These are phyloP conservation scores for Fusarium illudens DNA, from an alignment of 2,329 filamentous ascomycete genomes.

Conservation along the genomic window DNA sequence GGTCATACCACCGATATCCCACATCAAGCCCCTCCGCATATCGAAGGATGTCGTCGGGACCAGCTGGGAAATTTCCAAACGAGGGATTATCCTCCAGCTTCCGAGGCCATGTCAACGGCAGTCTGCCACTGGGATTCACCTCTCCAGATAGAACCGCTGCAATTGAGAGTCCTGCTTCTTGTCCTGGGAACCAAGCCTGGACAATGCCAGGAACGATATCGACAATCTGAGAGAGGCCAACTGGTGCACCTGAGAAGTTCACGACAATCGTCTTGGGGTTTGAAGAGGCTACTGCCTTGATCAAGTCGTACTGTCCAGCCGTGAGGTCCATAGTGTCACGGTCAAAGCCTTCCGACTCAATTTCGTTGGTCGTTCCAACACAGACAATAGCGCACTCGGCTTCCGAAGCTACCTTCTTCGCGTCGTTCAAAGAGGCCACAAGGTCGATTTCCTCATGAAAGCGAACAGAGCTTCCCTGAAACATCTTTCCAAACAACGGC, in stretches of 20 bases:
- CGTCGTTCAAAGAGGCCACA: not conserved
- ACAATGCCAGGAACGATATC: not conserved
- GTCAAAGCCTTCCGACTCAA: not conserved
- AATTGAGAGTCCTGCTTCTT: not conserved
- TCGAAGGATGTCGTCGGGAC: not conserved
- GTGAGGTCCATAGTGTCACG: not conserved
- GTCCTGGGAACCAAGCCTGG: not conserved
- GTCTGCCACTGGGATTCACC: not conserved
- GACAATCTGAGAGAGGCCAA: not conserved
- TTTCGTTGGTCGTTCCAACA: not conserved
- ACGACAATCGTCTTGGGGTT: not conserved
- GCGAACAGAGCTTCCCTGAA: constrained; percentile 13
- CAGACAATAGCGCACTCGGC: not conserved
- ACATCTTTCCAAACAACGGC: constrained; percentile 14
- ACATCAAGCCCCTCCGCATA: not conserved
- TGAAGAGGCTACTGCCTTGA: not conserved
- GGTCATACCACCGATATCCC: constrained; percentile 23
- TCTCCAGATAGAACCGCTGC: not conserved
- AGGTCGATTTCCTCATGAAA: constrained; percentile 13
- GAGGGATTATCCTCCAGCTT: not conserved
- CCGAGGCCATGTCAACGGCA: not conserved
- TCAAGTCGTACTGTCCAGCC: not conserved
- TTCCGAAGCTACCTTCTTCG: not conserved
- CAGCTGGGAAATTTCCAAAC: not conserved
- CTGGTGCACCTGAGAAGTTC: not conserved